phyloP scores from a whole-genome alignment of 768 basidiomycete species.

The Tulasnella sp. region DNA sequence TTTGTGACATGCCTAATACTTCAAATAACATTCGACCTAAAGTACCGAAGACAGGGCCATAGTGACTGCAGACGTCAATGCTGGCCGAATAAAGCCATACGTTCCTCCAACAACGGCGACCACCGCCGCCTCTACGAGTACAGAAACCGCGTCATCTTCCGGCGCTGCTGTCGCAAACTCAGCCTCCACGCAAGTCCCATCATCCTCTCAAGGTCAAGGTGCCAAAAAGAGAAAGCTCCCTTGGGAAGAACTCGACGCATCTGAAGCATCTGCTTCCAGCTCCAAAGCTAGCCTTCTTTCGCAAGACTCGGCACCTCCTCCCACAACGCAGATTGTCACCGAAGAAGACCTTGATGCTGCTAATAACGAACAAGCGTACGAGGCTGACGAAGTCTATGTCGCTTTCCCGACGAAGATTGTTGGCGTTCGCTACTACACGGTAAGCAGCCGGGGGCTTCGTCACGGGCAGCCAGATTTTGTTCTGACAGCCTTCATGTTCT shows the following conservation, averaged over 20 bases:
- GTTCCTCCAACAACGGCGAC: background rate
- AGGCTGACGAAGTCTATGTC: conserved; percentile 58
- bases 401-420: conserved; percentile 52
- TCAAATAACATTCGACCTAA: background rate
- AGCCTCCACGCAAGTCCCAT: background rate
- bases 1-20: background rate
- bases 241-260: background rate
- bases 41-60: conserved; percentile 54
- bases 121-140: background rate
- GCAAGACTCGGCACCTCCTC: background rate
- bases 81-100: conserved; percentile 40
- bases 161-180: background rate
- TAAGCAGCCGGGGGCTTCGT: background rate
- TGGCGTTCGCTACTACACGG: conserved; percentile 68
- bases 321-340: conserved; percentile 13
- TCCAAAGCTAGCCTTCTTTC: conserved; percentile 26
- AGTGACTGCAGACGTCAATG: conserved; percentile 46
- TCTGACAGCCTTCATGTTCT: background rate
- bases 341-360: conserved; percentile 1
- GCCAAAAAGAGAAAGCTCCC: background rate
- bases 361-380: conserved; percentile 27
- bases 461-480: background rate
- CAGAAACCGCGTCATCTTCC: background rate
- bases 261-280: background rate
- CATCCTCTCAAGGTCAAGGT: background rate